Evolutionary conservation across 495 filamentous ascomycete genomes (phyloP).

Genomic region (Neurospora tetraspora): DNA sequence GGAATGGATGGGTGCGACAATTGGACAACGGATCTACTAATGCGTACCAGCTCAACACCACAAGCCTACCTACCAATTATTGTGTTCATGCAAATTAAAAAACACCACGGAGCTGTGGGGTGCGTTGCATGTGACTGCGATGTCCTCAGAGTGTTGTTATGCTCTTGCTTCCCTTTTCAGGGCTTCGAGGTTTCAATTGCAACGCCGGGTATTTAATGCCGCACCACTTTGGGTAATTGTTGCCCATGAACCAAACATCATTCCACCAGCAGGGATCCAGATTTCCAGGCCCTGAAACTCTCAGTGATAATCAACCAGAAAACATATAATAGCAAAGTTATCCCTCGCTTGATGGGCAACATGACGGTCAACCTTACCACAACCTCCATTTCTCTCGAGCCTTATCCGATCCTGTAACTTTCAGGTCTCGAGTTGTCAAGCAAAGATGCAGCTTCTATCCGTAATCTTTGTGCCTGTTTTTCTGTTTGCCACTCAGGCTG

Average conservation of each 20-base stretch:
- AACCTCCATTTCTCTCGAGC: background rate
- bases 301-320: background rate
- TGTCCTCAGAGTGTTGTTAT: background rate
- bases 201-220: background rate
- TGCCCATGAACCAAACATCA: background rate
- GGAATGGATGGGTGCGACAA: background rate
- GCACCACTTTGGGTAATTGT: background rate
- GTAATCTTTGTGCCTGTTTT: constrained; percentile 5
- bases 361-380: background rate
- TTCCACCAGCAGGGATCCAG: background rate
- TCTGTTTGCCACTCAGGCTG: constrained; percentile 11
- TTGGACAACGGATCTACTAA: background rate
- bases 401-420: background rate
- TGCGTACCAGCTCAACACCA: background rate
- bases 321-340: background rate
- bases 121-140: background rate
- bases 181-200: background rate
- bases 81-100: background rate
- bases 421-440: background rate
- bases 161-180: background rate
- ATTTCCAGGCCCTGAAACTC: background rate
- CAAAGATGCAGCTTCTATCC: background rate
- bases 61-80: background rate
- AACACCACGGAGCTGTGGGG: background rate
- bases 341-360: background rate